Evolutionary conservation across 148 eudicot genomes (phyloP).

Genomic region (Rheum nobile): DNA sequence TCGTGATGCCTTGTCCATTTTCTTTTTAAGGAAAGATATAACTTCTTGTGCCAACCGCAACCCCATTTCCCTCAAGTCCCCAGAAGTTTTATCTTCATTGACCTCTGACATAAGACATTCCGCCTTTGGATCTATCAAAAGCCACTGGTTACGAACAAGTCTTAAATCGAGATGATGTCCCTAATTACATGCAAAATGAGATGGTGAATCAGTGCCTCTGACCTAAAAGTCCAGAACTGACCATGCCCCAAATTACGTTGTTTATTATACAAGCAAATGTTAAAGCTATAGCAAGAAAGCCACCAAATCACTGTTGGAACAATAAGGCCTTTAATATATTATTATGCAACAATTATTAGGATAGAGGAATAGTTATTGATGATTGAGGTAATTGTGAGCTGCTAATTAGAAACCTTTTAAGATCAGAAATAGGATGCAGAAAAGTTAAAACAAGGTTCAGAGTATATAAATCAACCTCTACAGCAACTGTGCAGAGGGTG

Average conservation of each 20-base stretch:
- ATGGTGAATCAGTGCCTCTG: not conserved
- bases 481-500: not conserved
- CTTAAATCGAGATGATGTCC: slow-evolving; percentile 97
- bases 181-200: slow-evolving; percentile 26
- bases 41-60: slow-evolving; percentile 82
- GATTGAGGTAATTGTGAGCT: not conserved
- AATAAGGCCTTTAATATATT: not conserved
- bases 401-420: not conserved
- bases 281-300: not conserved
- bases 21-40: slow-evolving; percentile 67
- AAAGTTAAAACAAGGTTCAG: not conserved
- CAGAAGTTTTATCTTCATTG: slow-evolving; percentile 95
- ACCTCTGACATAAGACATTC: slow-evolving; percentile 96
- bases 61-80: slow-evolving; percentile 98
- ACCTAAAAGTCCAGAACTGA: not conserved
- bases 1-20: slow-evolving; percentile 85
- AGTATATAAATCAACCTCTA: not conserved
- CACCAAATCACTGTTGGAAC: not conserved
- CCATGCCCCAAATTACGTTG: not conserved
- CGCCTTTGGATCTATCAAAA: slow-evolving; percentile 79
- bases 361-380: not conserved
- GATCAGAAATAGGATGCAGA: not conserved
- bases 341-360: not conserved
- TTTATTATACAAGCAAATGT: not conserved
- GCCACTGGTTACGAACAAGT: slow-evolving; percentile 98